Base-by-base conservation (phyloP, 2,329 filamentous ascomycete genomes). In the Penicillium sp. region DNA sequence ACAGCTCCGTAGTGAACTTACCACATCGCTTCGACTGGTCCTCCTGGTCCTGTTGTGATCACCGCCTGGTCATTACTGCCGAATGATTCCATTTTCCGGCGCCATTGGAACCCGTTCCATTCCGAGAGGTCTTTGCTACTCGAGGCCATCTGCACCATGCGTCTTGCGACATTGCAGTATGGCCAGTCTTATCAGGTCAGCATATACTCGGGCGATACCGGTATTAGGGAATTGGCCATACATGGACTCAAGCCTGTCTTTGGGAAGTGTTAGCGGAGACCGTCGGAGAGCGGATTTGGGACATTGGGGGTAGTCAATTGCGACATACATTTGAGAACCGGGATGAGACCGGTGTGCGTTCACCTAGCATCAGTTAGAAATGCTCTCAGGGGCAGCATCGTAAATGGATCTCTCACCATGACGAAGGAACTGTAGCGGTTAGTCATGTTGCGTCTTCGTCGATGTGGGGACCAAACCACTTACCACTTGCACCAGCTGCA, bases 401-500 rank as follows among this genome's bases (percentile, higher is more conserved):
- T 16, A 46, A 31, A 52, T 52, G 46, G 55, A 51, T 60, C 55
- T 42, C 60, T 87, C 84, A 75, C 89, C 89, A 75, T 92, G 89
- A 55, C 89, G 86, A 66, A 91, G 82, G 59, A 91, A 83, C 76
- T 78, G 57, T 25, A 27, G 38, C 50, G 40, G 54, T 65, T 64
- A 62, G 64, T 46, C 13, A 45, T 50, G 9, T 21, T 45, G 18
- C 8, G 8, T 32, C n/a, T 45, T 32, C 8, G 12, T 39, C 35
- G 13, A 31, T 23, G 32, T 25, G 21, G 38, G 31, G 38, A 35
- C 23, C 31, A 16, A 12, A 35, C 53, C 38, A 70, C 81, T 67
- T 69, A 86, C 82, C 65, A 97, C 82, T 77, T 99, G 94, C 47
- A 97, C 94, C 57, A 94, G 85, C 71, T 94, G 89, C 35, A 99